A percentile compares a stretch with the other conserved stretches of the same genome.
Conservation (phyloP, 371 early-diverging fungal genomes). For the Umbelopsis sp. region DNA sequence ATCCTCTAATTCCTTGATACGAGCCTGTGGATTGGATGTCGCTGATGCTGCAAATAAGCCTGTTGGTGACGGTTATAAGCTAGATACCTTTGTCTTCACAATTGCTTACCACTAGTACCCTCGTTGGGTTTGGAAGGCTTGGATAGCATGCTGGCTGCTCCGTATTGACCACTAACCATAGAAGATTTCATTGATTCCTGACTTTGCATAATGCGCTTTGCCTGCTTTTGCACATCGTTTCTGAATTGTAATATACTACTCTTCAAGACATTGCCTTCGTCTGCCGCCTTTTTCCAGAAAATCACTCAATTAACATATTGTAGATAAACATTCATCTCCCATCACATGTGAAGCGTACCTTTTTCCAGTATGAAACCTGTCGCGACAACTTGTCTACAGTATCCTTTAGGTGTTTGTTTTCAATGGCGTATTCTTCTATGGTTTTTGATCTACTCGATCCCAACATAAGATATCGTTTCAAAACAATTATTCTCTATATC, state of each 20-base stretch:
- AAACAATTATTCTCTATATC: background rate
- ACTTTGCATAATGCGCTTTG: constrained; percentile 46
- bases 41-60: background rate
- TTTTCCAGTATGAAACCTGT: constrained; percentile 69
- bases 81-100: no score
- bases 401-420: constrained; percentile 72
- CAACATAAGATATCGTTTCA: background rate
- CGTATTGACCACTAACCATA: constrained; percentile 23
- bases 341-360: constrained; percentile 35
- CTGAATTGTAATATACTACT: constrained; percentile 79
- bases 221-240: constrained; percentile 77
- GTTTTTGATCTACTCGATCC: constrained; percentile 2
- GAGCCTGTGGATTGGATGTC: constrained; percentile 27
- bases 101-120: background rate
- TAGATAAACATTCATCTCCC: background rate
- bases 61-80: background rate
- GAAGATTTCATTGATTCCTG: constrained; percentile 39
- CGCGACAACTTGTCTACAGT: constrained; percentile 64
- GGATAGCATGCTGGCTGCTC: constrained; percentile 14
- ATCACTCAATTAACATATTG: background rate
- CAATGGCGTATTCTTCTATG: constrained; percentile 63
- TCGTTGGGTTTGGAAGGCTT: background rate
- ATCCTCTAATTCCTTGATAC: constrained; percentile 59
- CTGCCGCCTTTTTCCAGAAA: constrained; percentile 49
- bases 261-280: constrained; percentile 75